Evolutionary conservation across 2,329 filamentous ascomycete species (phyloP).

Genomic region (Trichoderma afroharzianum): DNA sequence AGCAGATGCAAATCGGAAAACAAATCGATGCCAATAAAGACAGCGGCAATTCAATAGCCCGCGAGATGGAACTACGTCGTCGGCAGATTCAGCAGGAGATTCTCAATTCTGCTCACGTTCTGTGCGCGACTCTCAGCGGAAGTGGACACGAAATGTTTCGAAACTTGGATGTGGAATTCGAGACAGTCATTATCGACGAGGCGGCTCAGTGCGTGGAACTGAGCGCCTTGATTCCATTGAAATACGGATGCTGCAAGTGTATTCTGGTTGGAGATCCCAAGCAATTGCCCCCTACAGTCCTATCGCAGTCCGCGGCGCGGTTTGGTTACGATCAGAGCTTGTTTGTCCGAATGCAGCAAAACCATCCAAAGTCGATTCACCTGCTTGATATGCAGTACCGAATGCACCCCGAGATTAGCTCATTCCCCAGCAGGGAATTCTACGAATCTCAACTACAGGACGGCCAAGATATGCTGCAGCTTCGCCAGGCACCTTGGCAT

Average conservation of each 20-base stretch:
- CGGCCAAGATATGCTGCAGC: constrained; percentile 73
- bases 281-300: constrained; percentile 90
- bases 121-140: constrained; percentile 92
- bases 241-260: constrained; percentile 95
- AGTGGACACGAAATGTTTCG: constrained; percentile 98
- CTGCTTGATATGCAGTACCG: constrained; percentile 97
- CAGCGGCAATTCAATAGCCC: constrained; percentile 73
- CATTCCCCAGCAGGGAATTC: constrained; percentile 85
- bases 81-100: constrained; percentile 86
- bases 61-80: constrained; percentile 81
- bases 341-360: constrained; percentile 97
- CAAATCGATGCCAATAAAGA: constrained; percentile 87
- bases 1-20: constrained; percentile 68
- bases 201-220: constrained; percentile 97
- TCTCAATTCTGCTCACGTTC: constrained; percentile 82
- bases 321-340: constrained; percentile 97
- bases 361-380: constrained; percentile 83
- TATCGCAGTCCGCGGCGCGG: constrained; percentile 85
- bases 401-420: constrained; percentile 96
- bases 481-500: constrained; percentile 84
- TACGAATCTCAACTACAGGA: constrained; percentile 87
- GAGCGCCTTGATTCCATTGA: constrained; percentile 91
- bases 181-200: constrained; percentile 97
- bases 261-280: constrained; percentile 97
- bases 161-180: constrained; percentile 89